phyloP scores from a whole-genome alignment of 225 moss, liverwort and hornwort species.

The Lunularia cruciata region DNA sequence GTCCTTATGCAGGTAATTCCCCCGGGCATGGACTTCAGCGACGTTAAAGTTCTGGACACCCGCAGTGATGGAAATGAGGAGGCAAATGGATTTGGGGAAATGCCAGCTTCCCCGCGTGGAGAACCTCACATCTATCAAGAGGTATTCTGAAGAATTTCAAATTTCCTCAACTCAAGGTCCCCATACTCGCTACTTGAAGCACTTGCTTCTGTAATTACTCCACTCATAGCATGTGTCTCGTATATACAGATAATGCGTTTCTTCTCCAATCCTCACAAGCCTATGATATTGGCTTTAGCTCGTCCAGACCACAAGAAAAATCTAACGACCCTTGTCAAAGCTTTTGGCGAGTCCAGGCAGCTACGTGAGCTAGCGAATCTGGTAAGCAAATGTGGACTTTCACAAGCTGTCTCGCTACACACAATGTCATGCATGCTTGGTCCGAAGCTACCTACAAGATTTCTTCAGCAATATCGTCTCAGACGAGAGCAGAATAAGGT shows the following conservation, averaged over 20 bases:
- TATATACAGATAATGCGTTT: conserved; percentile 63
- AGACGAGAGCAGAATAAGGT: too few species aligned
- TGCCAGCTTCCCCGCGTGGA: conserved; percentile 49
- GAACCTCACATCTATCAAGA: conserved; percentile 54
- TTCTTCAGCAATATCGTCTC: too few species aligned
- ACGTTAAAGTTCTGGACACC: conserved; percentile 60
- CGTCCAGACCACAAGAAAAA: conserved; percentile 82
- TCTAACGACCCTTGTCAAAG: conserved; percentile 67
- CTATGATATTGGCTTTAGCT: conserved; percentile 78
- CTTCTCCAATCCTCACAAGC: conserved; percentile 72
- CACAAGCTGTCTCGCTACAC: too few species aligned
- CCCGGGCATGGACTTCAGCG: conserved; percentile 83
- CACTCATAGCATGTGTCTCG: neutral
- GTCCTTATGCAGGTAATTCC: conserved; percentile 54
- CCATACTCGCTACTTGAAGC: too few species aligned
- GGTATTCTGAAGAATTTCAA: too few species aligned
- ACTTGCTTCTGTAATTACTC: too few species aligned
- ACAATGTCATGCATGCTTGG: too few species aligned
- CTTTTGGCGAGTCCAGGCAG: conserved; percentile 60
- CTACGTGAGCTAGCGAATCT: conserved; percentile 73
- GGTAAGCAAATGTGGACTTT: too few species aligned
- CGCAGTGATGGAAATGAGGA: conserved; percentile 60
- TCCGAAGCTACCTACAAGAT: too few species aligned
- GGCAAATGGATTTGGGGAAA: conserved; percentile 40
- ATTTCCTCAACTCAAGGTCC: too few species aligned